Percentiles rank a stretch among this genome's conserved stretches.
phyloP scores from a whole-genome alignment of 768 basidiomycete genomes.

The Mycena epipterygia region DNA sequence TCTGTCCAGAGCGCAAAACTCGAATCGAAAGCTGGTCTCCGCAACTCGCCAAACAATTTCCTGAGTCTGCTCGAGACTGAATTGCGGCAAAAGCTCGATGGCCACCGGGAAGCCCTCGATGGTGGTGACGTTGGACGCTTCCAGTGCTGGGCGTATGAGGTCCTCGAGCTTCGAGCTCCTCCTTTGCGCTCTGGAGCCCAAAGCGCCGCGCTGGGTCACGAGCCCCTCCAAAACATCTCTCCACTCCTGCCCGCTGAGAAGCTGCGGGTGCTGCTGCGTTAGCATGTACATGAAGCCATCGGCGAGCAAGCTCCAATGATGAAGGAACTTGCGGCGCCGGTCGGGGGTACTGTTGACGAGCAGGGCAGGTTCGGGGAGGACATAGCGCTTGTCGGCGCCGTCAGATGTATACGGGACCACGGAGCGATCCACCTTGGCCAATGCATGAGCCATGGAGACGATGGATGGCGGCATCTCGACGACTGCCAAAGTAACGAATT shows the following conservation, averaged over 20 bases:
- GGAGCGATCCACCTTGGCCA: not conserved
- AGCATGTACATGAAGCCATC: not conserved
- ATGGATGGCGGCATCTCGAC: slow-evolving; percentile 1
- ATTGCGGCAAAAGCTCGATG: not conserved
- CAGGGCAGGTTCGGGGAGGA: not conserved
- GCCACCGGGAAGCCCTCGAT: not conserved
- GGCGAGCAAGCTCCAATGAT: not conserved
- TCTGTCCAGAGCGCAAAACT: no score
- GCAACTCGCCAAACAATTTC: no score
- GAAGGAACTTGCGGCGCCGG: not conserved
- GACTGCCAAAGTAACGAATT: not conserved
- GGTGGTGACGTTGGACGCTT: not conserved
- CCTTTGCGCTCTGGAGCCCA: not conserved
- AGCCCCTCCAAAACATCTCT: not conserved
- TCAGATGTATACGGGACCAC: not conserved
- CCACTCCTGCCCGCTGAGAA: not conserved
- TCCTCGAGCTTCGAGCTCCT: not conserved
- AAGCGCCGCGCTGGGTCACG: not conserved
- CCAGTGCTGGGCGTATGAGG: not conserved
- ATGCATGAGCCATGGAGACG: not conserved
- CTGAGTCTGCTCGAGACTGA: not conserved
- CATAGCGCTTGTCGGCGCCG: not conserved
- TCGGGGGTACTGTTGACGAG: not conserved
- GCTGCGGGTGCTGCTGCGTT: no score
- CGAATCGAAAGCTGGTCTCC: no score